Evolutionary conservation across 2,329 filamentous ascomycete species (phyloP).

Genomic region (Ustulina deusta): DNA sequence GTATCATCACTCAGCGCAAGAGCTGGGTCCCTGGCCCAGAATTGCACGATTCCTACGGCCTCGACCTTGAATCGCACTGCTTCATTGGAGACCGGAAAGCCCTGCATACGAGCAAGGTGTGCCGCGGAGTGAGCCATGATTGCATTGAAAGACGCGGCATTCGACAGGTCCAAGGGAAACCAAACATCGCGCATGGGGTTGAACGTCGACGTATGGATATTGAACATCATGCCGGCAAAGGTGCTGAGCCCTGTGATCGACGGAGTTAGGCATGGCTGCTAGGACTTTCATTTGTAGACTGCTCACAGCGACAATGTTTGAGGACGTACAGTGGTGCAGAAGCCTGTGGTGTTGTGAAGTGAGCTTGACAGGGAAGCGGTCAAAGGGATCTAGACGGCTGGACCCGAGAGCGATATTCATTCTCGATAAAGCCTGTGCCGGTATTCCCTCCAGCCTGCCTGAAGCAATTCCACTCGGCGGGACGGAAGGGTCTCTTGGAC

Average conservation of each 20-base stretch:
- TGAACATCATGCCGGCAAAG: slow-evolving; percentile 49
- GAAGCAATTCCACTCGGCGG: background rate
- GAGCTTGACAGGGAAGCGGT: slow-evolving; percentile 52
- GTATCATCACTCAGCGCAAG: slow-evolving; percentile 52
- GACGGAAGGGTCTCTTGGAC: background rate
- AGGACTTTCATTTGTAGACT: slow-evolving; percentile 44
- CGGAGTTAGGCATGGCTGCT: slow-evolving; percentile 51
- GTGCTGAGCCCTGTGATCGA: slow-evolving; percentile 43
- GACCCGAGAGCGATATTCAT: slow-evolving; percentile 48
- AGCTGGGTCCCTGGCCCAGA: slow-evolving; percentile 50
- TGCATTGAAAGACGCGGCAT: slow-evolving; percentile 56
- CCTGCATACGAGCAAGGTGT: slow-evolving; percentile 53
- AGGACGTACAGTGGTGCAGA: slow-evolving; percentile 52
- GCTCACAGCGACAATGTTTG: background rate
- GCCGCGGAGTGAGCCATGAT: slow-evolving; percentile 58
- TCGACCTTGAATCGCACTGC: slow-evolving; percentile 52
- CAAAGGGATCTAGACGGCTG: slow-evolving; percentile 52
- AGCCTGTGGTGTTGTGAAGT: slow-evolving; percentile 53
- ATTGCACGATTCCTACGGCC: slow-evolving; percentile 52
- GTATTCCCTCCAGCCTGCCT: slow-evolving; percentile 33
- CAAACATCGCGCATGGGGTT: slow-evolving; percentile 54
- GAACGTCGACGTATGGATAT: slow-evolving; percentile 19
- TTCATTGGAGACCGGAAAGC: slow-evolving; percentile 43
- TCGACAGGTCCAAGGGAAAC: slow-evolving; percentile 56
- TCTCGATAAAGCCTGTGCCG: slow-evolving; percentile 44